Evolutionary conservation across 192 early-diverging fungal genomes (phyloP).

Genomic region (Ambispora gerdemannii): DNA sequence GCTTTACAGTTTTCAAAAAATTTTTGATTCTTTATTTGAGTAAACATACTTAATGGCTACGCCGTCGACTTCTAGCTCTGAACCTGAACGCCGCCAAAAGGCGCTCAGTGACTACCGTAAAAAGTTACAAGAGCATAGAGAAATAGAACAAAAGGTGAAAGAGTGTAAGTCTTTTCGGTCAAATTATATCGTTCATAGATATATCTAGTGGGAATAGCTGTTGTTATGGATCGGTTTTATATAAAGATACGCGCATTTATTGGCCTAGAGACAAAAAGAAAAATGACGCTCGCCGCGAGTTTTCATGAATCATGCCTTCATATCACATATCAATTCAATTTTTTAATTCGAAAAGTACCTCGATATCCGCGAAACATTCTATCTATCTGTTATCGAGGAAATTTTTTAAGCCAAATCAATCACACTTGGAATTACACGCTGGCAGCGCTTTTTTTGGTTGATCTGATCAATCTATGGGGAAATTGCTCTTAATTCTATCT

Average conservation of each 20-base stretch:
- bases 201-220: too few species aligned
- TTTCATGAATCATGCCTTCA: too few species aligned
- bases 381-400: background rate
- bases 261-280: too few species aligned
- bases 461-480: background rate
- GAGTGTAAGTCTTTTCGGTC: slow-evolving; percentile 80
- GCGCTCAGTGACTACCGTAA: slow-evolving; percentile 83
- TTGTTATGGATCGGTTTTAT: too few species aligned
- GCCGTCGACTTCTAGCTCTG: slow-evolving; percentile 26
- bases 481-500: slow-evolving; percentile 21
- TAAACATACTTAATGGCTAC: slow-evolving; percentile 33
- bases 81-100: slow-evolving; percentile 69
- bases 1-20: too few species aligned
- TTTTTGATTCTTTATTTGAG: too few species aligned
- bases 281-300: too few species aligned
- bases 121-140: slow-evolving; percentile 88
- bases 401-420: background rate
- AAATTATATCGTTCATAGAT: too few species aligned
- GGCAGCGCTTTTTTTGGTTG: slow-evolving; percentile 7
- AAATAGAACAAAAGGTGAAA: slow-evolving; percentile 94
- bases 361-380: background rate
- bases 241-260: too few species aligned
- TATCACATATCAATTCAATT: too few species aligned
- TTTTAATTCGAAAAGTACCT: too few species aligned
- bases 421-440: too few species aligned